Conservation (phyloP, 306 rosid species). For the Senna siamea region DNA sequence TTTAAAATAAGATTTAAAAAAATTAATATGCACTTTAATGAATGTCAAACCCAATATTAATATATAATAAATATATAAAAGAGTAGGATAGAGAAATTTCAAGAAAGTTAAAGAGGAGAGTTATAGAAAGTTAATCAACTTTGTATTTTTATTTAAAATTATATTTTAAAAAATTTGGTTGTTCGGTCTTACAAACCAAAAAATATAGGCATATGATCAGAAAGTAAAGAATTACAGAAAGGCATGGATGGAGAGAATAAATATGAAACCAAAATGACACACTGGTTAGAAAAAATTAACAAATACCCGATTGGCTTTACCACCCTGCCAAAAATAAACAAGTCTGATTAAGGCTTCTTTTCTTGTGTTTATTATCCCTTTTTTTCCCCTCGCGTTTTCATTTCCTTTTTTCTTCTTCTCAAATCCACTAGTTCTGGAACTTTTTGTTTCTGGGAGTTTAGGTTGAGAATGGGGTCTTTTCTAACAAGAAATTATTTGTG, state of each 20-base stretch:
- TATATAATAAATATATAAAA: too few species aligned
- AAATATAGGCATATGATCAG: too few species aligned
- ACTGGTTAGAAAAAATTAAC: background rate
- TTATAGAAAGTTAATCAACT: too few species aligned
- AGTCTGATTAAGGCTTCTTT: background rate
- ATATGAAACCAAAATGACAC: conserved; percentile 16
- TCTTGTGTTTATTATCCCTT: background rate
- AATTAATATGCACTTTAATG: too few species aligned
- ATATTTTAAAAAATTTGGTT: too few species aligned
- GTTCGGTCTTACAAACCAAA: too few species aligned
- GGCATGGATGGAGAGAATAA: conserved; percentile 1
- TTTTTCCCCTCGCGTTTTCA: background rate
- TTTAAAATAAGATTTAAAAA: too few species aligned
- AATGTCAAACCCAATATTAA: too few species aligned
- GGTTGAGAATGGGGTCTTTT: background rate
- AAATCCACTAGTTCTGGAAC: background rate
- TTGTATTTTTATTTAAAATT: too few species aligned
- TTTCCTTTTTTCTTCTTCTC: background rate
- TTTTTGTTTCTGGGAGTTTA: background rate
- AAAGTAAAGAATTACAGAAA: background rate
- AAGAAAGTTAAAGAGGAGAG: too few species aligned
- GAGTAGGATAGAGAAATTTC: too few species aligned
- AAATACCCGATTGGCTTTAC: background rate
- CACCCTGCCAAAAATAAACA: background rate
- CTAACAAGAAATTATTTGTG: background rate